These are phyloP conservation scores for Solanum lignicaule DNA, from an alignment of 257 asterid genomes.

Conservation along the genomic window DNA sequence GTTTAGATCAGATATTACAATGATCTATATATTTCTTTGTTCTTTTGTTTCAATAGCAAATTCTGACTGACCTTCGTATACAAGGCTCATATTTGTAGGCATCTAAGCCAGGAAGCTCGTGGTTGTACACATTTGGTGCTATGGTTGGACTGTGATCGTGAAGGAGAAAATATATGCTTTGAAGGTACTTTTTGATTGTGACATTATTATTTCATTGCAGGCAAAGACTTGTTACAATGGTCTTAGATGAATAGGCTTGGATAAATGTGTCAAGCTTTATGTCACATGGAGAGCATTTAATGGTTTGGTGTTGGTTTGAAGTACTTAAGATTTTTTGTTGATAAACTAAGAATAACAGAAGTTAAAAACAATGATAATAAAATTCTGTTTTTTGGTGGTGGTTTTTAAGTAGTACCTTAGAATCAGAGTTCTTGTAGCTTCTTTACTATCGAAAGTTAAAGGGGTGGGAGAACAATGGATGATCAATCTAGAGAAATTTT, in stretches of 20 bases:
- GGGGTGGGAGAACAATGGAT: not conserved
- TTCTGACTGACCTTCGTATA: conserved; percentile 28
- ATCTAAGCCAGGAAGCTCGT: conserved; percentile 83
- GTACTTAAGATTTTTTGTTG: not conserved
- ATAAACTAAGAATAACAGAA: not conserved
- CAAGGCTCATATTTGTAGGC: conserved; percentile 90
- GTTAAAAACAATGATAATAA: not conserved
- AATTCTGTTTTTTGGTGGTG: not conserved
- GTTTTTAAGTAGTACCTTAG: not conserved
- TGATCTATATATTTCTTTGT: not conserved
- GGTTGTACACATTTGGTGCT: conserved; percentile 70
- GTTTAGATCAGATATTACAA: not conserved
- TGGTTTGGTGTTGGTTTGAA: not conserved
- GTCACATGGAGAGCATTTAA: not conserved
- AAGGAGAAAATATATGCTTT: conserved; percentile 95
- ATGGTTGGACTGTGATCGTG: conserved; percentile 97
- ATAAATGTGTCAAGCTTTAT: not conserved
- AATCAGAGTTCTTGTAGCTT: not conserved
- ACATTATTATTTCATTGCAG: not conserved
- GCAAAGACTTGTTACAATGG: not conserved
- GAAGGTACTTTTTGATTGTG: conserved; percentile 46
- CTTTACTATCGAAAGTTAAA: not conserved
- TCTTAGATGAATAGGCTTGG: not conserved
- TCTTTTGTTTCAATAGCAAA: not conserved
- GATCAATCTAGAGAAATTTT: not conserved